Conservation (phyloP, 1,284 basidiomycete species). For the Retiboletus fuscus region DNA sequence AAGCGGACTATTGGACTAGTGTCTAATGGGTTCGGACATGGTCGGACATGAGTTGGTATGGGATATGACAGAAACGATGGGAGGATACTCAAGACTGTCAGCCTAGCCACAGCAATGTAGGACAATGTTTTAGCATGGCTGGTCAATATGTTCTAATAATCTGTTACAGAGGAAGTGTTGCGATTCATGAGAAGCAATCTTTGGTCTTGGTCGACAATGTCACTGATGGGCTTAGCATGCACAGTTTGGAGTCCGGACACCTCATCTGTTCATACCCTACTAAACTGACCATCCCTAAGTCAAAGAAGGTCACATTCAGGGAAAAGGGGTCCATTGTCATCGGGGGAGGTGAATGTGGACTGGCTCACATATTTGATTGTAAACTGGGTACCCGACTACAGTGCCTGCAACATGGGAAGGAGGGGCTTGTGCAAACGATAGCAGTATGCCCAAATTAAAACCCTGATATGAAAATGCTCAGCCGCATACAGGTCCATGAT, state of each 20-base stretch:
- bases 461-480: background rate
- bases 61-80: too few species aligned
- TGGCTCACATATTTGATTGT: background rate
- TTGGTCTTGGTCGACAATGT: background rate
- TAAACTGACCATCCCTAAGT: conserved; percentile 1
- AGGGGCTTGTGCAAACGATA: background rate
- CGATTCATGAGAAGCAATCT: background rate
- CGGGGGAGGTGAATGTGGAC: background rate
- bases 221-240: background rate
- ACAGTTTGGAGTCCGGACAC: background rate
- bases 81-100: background rate
- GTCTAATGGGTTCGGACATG: too few species aligned
- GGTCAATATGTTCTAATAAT: background rate
- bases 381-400: background rate
- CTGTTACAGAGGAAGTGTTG: background rate
- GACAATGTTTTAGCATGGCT: background rate
- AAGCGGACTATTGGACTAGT: too few species aligned
- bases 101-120: background rate
- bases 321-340: conserved; percentile 2
- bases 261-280: background rate
- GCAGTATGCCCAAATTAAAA: background rate
- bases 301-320: background rate
- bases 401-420: background rate
- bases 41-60: too few species aligned
- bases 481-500: background rate